phyloP scores from a whole-genome alignment of 1,284 basidiomycete species.

The Cystobasidium sp. region DNA sequence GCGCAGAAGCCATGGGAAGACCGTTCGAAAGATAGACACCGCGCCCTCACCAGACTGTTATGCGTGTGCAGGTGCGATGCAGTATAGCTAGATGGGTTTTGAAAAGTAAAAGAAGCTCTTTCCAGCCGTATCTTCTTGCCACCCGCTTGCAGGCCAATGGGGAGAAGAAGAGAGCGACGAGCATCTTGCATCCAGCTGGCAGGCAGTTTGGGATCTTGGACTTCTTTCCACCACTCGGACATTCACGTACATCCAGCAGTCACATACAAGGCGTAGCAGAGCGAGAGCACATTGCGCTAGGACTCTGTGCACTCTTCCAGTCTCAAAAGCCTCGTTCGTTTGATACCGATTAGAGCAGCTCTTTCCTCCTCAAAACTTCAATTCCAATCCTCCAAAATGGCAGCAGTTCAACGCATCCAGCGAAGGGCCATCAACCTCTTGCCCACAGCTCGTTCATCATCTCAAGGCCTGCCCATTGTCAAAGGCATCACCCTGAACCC shows the following conservation, averaged over 20 bases:
- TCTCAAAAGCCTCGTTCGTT: too few relatives aligned
- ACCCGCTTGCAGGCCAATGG: constrained; percentile 9
- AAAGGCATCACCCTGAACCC: constrained; percentile 72
- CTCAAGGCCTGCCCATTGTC: constrained; percentile 72
- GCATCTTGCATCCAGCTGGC: constrained; percentile 1
- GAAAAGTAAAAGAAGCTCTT: neutral
- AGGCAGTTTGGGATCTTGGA: neutral
- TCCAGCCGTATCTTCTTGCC: neutral
- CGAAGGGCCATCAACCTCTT: constrained; percentile 72
- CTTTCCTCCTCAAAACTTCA: neutral
- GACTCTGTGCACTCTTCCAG: neutral
- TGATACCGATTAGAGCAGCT: neutral
- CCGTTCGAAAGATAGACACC: too few relatives aligned
- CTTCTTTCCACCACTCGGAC: neutral
- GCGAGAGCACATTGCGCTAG: neutral
- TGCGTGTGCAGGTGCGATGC: neutral
- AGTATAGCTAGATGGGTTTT: neutral
- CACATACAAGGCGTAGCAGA: neutral
- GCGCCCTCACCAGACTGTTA: too few relatives aligned
- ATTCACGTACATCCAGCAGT: neutral
- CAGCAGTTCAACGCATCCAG: constrained; percentile 31
- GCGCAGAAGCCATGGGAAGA: too few relatives aligned
- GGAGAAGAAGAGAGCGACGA: constrained; percentile 16
- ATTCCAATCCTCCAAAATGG: constrained; percentile 12
- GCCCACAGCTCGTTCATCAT: constrained; percentile 75